Base-by-base conservation (phyloP, 805 yeast species). In the Metschnikowia colocasiae region DNA sequence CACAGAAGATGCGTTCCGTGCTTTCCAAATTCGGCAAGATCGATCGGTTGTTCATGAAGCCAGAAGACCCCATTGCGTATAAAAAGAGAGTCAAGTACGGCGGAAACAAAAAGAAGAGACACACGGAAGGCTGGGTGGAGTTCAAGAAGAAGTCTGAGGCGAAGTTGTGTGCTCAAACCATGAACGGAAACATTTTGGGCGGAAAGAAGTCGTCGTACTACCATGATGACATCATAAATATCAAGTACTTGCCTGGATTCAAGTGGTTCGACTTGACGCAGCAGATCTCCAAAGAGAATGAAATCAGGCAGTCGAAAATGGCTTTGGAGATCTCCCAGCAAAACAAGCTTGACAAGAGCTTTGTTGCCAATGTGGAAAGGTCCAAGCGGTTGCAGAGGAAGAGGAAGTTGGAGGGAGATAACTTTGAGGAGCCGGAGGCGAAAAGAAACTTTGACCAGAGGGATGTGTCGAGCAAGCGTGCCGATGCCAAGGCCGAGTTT, bases 111-210 rank as follows among this genome's bases (percentile, higher is more conserved):
- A 91, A 91, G 67, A 77, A 78, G 61, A 85, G 79, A 68, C 94
- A 80, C 61, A 87, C 85, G 25, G 99, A 92, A 71, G 99, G 99
- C 12, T 94, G 99, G 99, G 94, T 87, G 6, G 99, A 94, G 67
- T 94, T 87, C 65, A 69, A 77, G 22, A 80, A 81, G 59, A 94
- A 94, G 62, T 79, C 78, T 56, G 87, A 89, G 58, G 99, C 98
- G 1, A 92, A 92, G 62, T 65, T 89, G 30, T 90, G 96, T 50
- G 96, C 94, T 2, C 74, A 73, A 8, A 85, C 97, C 0, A 68
- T 94, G 59, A 94, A 94, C 61, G 96, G 95, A 9, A 87, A 89
- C 60, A 87, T 76, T 8, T 69, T 94, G 29, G 99, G 98, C 23
- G 99, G 98, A 33, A 89, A 84, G 60, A 94, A 94, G 67, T 85